Base-by-base conservation (phyloP, 495 filamentous ascomycete genomes). In the Daldinia bambusicola region DNA sequence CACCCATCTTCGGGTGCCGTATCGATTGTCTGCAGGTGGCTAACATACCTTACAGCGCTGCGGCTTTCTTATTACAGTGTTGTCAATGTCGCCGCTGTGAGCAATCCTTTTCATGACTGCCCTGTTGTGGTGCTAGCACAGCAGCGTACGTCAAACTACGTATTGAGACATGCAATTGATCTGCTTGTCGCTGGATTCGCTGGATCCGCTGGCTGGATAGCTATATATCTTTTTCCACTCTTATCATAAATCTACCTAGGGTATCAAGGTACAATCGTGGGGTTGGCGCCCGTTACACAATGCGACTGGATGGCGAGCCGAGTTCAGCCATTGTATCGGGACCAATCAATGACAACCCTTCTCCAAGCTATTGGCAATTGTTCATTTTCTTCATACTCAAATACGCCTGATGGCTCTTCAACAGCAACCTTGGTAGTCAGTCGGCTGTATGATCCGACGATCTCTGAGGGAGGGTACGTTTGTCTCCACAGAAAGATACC, bases 1-100 rank as follows among this genome's bases (percentile, higher is more conserved):
- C 36, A 58, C 66, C 62, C 70, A 62, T 71, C 66, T 48, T 73
- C 61, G 66, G 70, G 43, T 73, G 69, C 45, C 56, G 66, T 53
- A 43, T 55, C 50, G 52, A 56, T 52, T 50, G 20, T 45, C 43
- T 66, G 62, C 58, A 60, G 56, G 41, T 66, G 32, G 20, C 66
- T 53, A 69, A 59, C 41, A 37, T 63, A 61, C 48, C 61, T 26
- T 50, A 56, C 16, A 50, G 48, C 43, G 50, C 64, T 65, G 48
- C 48, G 30, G 26, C 41, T 40, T 41, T 69, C 51, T 63, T 48
- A 55, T 63, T 58, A 40, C 55, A 56, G 31, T 34, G 51, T 40
- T 51, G 64, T 60, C 37, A 18, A 52, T 64, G 34, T 45, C 40
- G 55, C 20, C 38, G 20, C 38, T 60, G 26, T 56, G 13, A 14